Base-by-base conservation (phyloP, 352 stramenopile species). In the Phytophthora pistaciae region DNA sequence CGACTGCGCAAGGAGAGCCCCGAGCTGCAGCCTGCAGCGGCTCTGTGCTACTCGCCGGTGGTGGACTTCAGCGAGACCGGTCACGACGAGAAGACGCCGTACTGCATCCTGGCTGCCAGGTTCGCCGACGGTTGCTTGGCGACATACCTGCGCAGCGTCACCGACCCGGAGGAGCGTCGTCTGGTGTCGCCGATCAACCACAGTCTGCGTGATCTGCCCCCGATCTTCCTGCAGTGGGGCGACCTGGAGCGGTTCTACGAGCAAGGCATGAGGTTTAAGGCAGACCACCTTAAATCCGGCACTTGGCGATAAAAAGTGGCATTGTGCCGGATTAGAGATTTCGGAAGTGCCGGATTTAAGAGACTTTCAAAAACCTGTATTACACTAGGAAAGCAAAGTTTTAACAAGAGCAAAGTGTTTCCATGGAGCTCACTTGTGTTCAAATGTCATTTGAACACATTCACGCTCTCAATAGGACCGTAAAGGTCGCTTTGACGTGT, bases 151-250 rank as follows among this genome's bases (percentile, higher is more conserved):
- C 53, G 60, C 25, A 64, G 16, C 5, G 60, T 74, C 48, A 70
- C 36, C 38, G 60, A 74, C 48, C 58, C 55, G 68, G 67, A 75
- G 46, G 20, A 74, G 31, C 57, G 60, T 48, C 59, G 63, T 20
- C 20, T 77, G 18, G 56, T 66, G 23, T 83, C 76, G 31, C 58
- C 68, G 38, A 77, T 83, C 29, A 77, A 83, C 62, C 75, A 77
- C 42, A 74, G 72, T 56, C 56, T 83, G 60, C 53, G 46, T 11
- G 66, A 72, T 21, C 29, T 83, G 33, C 76, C 76, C 7, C 76
- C 76, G 6, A 57, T 75, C 46, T 81, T 83, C 59, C 29, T 83
- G 23, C 76, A 83, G 61, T 75, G 70, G 67, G 72, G 72, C 3
- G 42, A 68, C 16, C 21, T 67, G 13, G 72, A 83, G 21, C 63